Evolutionary conservation across 306 rosid genomes (phyloP), one percentile per base, ranked within the genome.

Genomic region (Cucumis cinereus): DNA sequence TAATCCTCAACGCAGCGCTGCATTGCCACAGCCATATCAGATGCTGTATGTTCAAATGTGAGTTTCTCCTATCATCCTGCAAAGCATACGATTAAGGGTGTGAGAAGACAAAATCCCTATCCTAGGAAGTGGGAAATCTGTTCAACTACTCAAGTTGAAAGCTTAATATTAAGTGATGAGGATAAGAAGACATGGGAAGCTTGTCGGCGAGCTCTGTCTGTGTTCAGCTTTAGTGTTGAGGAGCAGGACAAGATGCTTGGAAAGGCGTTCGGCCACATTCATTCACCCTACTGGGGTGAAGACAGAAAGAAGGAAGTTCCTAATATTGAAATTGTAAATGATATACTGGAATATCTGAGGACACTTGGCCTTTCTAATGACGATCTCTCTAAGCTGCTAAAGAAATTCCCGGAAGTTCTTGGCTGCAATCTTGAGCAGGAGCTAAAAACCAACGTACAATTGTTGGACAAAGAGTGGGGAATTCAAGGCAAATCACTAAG

Each of bases 281-380:
- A 85, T 77, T 91, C 98, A 3, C 97, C 98, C 53, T 94, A 90
- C 49, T 91, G 98, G 98, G 96, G 98, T 40, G 98, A 94, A 79
- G 92, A 87, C 45, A 89, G 97, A 17, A 78, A 83, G 63, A 83
- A 73, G 60, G 85, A 80, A 73, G 82, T 94, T 43, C 95, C 96
- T 38, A 88, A 83, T 22, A 57, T 84, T 0, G 90, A 91, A 78
- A 56, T 54, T 13, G 82, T 94, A 24, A 85, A 82, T 14, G 90
- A 66, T 68, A 83, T 73, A 82, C 45, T 94, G 75, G 90, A 91
- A 56, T 94, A 88, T 63, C 79, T 94, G 49, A 85, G 89, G 88
- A 86, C 86, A 77, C 88, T 91, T 77, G 84, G 79, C 80, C 96
- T 94, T 40, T 89, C 97, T 5, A 83, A 91, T 15, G 93, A 91